Evolutionary conservation across 495 filamentous ascomycete genomes (phyloP).

Genomic region (Gamarada debralockiae): DNA sequence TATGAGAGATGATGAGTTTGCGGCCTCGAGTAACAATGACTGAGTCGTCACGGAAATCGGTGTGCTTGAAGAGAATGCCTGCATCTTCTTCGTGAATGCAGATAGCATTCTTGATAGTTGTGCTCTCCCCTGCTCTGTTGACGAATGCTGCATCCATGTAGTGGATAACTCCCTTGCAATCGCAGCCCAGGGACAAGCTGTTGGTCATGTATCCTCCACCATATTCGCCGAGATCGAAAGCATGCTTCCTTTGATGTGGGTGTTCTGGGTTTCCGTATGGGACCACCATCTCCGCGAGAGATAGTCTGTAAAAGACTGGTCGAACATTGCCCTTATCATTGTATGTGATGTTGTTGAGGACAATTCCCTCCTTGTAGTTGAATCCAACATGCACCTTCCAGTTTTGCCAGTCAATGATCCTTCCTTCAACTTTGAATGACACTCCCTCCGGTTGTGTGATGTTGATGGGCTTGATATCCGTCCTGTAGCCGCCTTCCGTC

Average conservation of each 20-base stretch:
- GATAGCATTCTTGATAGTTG: slow-evolving; percentile 90
- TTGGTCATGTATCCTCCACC: slow-evolving; percentile 97
- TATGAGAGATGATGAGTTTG: slow-evolving; percentile 85
- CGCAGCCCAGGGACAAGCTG: slow-evolving; percentile 80
- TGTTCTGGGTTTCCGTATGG: slow-evolving; percentile 93
- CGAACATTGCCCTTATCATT: slow-evolving; percentile 81
- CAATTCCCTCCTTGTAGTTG: slow-evolving; percentile 93
- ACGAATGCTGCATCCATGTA: slow-evolving; percentile 83
- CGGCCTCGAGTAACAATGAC: slow-evolving; percentile 82
- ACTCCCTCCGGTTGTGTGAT: slow-evolving; percentile 95
- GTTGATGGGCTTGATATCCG: slow-evolving; percentile 85
- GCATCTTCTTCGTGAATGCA: slow-evolving; percentile 96
- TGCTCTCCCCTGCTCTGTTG: slow-evolving; percentile 70
- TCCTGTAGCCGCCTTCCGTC: slow-evolving; percentile 71
- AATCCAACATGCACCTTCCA: slow-evolving; percentile 94
- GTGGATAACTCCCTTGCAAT: slow-evolving; percentile 94
- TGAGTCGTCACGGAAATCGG: slow-evolving; percentile 88
- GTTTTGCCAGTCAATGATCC: slow-evolving; percentile 88
- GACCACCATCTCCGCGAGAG: slow-evolving; percentile 93
- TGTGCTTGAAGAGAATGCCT: slow-evolving; percentile 95
- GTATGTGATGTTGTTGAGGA: slow-evolving; percentile 87
- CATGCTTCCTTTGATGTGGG: slow-evolving; percentile 91
- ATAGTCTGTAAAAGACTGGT: slow-evolving; percentile 86
- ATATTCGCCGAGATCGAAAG: slow-evolving; percentile 92
- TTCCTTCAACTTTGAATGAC: slow-evolving; percentile 77